Evolutionary conservation across 2,329 filamentous ascomycete species (phyloP), one percentile per base, ranked within the genome.

Genomic region (Cadophora luteo-olivacea): DNA sequence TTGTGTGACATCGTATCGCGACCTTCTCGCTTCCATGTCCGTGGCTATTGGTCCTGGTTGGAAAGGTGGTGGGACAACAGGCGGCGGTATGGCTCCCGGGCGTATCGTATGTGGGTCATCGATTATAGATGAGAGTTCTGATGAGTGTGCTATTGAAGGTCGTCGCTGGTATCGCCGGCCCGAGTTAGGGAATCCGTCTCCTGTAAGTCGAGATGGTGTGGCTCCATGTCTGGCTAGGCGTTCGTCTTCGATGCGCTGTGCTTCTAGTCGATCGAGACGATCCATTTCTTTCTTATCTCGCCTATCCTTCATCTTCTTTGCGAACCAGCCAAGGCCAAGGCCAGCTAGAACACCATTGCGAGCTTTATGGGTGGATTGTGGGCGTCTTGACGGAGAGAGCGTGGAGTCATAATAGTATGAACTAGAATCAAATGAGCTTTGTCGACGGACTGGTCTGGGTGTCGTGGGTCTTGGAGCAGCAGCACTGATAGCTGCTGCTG

Each of bases 311-410:
- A 91, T 84, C 77, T 87, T 87, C 80, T 86, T 90, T 7, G 87
- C 86, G 60, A 94, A 81, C 82, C 90, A 92, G 9, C 91, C 91
- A 41, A 91, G 82, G 1, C 91, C 91, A 32, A 92, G 79, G 1
- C 89, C 83, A 9, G 86, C 89, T 61, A 90, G 55, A 60, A 90
- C 22, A 70, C 86, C 84, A 14, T 81, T 79, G 65, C 81, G 65
- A 74, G 76, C 41, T 36, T 75, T 77, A 64, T 81, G 80, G 66
- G 84, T 80, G 14, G 81, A 76, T 32, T 83, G 82, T 55, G 86
- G 85, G 22, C 81, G 79, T 65, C 85, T 83, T 55, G 90, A 93
- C 14, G 87, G 89, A 71, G 86, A 91, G 11, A 64, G 41, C 52
- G 85, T 82, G 0, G 86, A 87, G 69, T 87, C 87, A 32, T 66